Base-by-base conservation (phyloP, 768 basidiomycete species). In the Trametes maxima region DNA sequence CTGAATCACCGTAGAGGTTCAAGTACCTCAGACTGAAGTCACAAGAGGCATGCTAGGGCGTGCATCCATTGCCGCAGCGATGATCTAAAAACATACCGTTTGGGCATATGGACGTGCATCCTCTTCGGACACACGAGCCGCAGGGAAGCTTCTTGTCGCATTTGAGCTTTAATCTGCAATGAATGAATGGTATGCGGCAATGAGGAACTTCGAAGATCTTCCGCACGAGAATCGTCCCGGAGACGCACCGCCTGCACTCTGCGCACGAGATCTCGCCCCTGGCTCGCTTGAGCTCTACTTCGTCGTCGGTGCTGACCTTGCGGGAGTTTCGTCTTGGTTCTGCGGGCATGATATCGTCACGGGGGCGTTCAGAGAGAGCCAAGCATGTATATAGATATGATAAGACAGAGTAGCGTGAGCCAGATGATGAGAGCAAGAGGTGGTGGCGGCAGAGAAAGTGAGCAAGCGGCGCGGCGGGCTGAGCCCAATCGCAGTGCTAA, bases 61-160 rank as follows among this genome's bases (percentile, higher is more conserved):
- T 3, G 28, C 28, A 8, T 33, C 28, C 28, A 3, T 33, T 8
- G 28, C 8, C 28, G 28, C 28, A 33, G 28, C 28, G 28, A 33
- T 3, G 28, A 33, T 33, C 28, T 24, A 14, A 24, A 22, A 14
- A 49, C 58, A 37, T 54, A 82, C 82, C 84, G 64, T 80, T 79
- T n/a, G 84, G 84, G 70, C 85, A 87, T 49, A 87, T 87, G 62
- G 82, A 83, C 59, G 85, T 82, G 70, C 85, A 86, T 12, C 85
- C 85, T 69, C 85, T 76, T 44, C 85, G 76, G 42, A 77, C 76
- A 70, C 89, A 90, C 0, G 88, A 89, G 69, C 88, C 86, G 68
- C 89, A 90, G 11, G 89, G 89, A 54, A 90, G 85, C 68, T 88
- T 85, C 78, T 90, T 90, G 82, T 90, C 87, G 78, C 89, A 91